Conservation (phyloP, 208 protist species). For the Leishmania mexicana region DNA sequence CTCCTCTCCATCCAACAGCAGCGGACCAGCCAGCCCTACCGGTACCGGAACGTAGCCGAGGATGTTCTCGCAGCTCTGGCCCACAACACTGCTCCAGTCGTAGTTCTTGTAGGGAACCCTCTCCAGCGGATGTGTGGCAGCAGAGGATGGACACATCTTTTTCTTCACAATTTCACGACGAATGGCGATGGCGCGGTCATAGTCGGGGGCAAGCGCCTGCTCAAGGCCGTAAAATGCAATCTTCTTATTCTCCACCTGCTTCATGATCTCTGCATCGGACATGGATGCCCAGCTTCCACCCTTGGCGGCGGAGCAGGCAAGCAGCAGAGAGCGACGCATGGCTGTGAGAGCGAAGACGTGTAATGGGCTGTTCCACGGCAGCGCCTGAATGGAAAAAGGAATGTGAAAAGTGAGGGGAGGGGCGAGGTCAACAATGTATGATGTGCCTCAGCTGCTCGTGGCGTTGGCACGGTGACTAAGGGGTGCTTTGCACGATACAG, state of each 20-base stretch:
- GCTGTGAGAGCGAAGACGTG: not conserved
- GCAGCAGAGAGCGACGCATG: constrained; percentile 31
- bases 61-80: constrained; percentile 97
- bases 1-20: constrained; percentile 92
- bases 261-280: constrained; percentile 74
- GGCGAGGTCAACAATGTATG: not conserved
- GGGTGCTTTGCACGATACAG: not conserved
- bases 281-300: constrained; percentile 51
- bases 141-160: constrained; percentile 36
- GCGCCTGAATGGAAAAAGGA: not conserved
- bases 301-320: constrained; percentile 33
- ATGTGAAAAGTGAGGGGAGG: not conserved
- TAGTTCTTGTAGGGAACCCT: constrained; percentile 89
- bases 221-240: constrained; percentile 88
- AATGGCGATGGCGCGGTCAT: constrained; percentile 85
- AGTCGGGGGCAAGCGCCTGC: constrained; percentile 85
- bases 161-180: constrained; percentile 83
- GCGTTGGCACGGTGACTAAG: not conserved
- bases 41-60: constrained; percentile 97
- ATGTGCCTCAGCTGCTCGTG: not conserved
- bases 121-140: constrained; percentile 49
- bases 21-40: constrained; percentile 94
- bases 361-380: not conserved
- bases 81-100: constrained; percentile 90
- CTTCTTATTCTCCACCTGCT: constrained; percentile 74